phyloP scores from a whole-genome alignment of 345 rosid genomes.

The Eucalyptus curtisii region DNA sequence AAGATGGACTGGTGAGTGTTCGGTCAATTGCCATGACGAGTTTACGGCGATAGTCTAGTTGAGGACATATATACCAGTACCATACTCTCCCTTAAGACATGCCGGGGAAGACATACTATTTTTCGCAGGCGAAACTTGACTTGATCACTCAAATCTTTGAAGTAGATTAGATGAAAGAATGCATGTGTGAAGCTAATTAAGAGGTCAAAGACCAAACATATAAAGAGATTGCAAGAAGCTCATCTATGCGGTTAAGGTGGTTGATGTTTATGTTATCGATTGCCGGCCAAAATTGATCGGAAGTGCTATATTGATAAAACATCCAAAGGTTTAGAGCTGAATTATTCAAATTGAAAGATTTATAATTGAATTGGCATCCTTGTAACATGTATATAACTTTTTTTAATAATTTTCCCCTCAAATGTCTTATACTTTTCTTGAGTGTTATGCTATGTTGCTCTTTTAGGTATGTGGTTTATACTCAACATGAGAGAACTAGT shows the following conservation, averaged over 20 bases:
- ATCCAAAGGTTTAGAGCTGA: background rate
- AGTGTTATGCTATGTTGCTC: background rate
- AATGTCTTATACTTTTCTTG: background rate
- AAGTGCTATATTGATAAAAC: background rate
- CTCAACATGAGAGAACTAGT: background rate
- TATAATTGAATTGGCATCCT: background rate
- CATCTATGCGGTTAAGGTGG: background rate
- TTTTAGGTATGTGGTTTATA: background rate
- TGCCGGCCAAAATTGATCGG: background rate
- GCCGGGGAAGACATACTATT: background rate
- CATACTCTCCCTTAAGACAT: background rate
- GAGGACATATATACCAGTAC: background rate
- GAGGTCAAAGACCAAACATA: background rate
- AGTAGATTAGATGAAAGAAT: background rate
- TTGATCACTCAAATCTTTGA: background rate
- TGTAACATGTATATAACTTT: background rate
- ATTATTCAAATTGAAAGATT: background rate
- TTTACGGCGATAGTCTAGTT: background rate
- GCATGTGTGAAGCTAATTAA: background rate
- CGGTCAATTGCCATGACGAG: background rate
- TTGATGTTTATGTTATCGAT: fast-evolving
- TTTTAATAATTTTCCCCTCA: background rate
- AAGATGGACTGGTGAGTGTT: background rate
- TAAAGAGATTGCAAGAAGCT: background rate
- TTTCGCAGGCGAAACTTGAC: background rate